A percentile compares a stretch with the other conserved stretches of the same genome.
These are phyloP conservation scores for Lyophyllum atratum DNA, from an alignment of 768 basidiomycete genomes.

Conservation along the genomic window DNA sequence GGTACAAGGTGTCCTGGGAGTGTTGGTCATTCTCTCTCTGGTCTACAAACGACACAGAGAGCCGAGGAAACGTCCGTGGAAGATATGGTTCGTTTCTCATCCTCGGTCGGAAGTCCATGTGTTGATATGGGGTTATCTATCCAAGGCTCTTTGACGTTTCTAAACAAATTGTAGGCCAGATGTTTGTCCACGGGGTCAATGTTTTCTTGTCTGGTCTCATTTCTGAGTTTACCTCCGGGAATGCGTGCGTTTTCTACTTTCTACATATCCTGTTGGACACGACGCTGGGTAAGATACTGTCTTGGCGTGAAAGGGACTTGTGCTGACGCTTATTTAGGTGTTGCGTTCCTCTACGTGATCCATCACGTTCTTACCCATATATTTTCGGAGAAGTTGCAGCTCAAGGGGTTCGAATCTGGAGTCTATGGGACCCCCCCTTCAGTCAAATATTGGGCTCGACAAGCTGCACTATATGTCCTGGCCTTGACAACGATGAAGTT, in stretches of 20 bases:
- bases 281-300: constrained; percentile 67
- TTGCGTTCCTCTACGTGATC: constrained; percentile 77
- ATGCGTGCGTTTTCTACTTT: constrained; percentile 92
- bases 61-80: constrained; percentile 83
- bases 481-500: constrained; percentile 88
- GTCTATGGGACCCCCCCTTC: constrained; percentile 88
- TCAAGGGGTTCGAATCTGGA: constrained; percentile 84
- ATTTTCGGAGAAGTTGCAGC: constrained; percentile 60
- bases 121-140: constrained; percentile 13
- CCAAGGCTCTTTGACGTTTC: constrained; percentile 88
- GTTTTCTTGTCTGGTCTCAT: constrained; percentile 78
- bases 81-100: constrained; percentile 70
- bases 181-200: constrained; percentile 80
- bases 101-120: not conserved
- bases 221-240: constrained; percentile 67
- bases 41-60: constrained; percentile 90
- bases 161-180: constrained; percentile 87
- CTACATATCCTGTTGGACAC: constrained; percentile 92
- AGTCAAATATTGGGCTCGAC: constrained; percentile 69
- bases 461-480: constrained; percentile 80
- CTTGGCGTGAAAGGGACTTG: not conserved
- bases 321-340: constrained; percentile 50
- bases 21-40: constrained; percentile 84
- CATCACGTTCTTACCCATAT: constrained; percentile 65
- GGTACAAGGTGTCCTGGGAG: constrained; percentile 87